phyloP scores from a whole-genome alignment of 2,329 filamentous ascomycete species.

The Neocatenulostroma microsporum region DNA sequence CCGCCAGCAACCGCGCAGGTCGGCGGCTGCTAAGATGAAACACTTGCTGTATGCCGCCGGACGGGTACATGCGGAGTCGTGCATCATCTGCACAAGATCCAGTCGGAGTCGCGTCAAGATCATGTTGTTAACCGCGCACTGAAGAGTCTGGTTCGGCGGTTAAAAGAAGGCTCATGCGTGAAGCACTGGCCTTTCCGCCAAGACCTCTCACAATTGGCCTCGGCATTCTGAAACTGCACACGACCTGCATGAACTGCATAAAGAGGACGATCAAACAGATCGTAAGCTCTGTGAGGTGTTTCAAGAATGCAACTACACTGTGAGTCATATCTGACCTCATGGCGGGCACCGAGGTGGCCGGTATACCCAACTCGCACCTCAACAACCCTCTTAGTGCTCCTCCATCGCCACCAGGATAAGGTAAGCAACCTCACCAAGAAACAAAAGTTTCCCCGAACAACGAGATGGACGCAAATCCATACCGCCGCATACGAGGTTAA shows the following conservation, averaged over 20 bases:
- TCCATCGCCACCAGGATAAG: too few species aligned
- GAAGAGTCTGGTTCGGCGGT: conserved; percentile 13
- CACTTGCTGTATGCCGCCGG: conserved; percentile 12
- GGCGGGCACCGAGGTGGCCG: too few species aligned
- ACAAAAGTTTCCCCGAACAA: too few species aligned
- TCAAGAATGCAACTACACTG: conserved; percentile 7
- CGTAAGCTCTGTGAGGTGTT: conserved; percentile 7
- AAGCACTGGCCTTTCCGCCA: conserved; percentile 9
- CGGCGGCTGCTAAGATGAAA: conserved; percentile 27
- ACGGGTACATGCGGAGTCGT: conserved; percentile 7
- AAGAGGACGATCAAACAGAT: conserved; percentile 10
- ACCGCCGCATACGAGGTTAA: too few species aligned
- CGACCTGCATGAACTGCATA: conserved; percentile 2
- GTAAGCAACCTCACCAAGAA: too few species aligned
- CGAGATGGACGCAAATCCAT: too few species aligned
- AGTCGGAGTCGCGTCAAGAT: conserved; percentile 9
- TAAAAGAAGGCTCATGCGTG: conserved; percentile 9
- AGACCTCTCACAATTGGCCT: conserved; percentile 3
- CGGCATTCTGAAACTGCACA: background rate
- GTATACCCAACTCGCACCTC: too few species aligned
- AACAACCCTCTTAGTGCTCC: too few species aligned
- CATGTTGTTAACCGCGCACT: conserved; percentile 11
- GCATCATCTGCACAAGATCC: conserved; percentile 11
- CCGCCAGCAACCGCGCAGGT: conserved; percentile 16
- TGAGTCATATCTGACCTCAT: too few species aligned